Base-by-base conservation (phyloP, 441 rosid genomes). In the Aleurites moluccanus region DNA sequence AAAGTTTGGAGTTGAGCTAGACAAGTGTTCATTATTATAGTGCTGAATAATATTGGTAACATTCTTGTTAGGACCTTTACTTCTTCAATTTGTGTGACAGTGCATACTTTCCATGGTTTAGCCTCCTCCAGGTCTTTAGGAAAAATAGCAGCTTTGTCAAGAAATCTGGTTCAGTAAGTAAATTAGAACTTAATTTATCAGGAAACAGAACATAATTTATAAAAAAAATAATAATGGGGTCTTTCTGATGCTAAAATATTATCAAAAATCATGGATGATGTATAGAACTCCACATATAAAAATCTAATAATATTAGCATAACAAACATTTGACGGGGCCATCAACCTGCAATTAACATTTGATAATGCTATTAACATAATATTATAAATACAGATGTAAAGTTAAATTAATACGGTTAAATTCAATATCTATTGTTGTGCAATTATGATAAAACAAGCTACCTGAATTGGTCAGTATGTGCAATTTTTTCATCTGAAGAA, bases 1-100 rank as follows among this genome's bases (percentile, higher is more conserved):
- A 84, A 79, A 2, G 91, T 86, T 28, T 87, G 88, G 20, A 86
- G 86, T 55, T 88, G 92, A 2, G 89, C 90, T 68, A 88, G 35
- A 64, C 94, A 86, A 10, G 94, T 87, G 82, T 88, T 90, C 89
- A 87, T 84, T 27, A 88, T 73, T 75, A 88, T 78, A 2, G 92
- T 90, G 74, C 91, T 83, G 35, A 73, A 80, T 66, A 88, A 71
- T 38, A 89, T 83, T 1, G 93, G 88, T 16, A 86, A 21, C 89
- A 88, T 86, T 76, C 93, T 84, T 3, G 75, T 74, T n/a, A 88
- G 82, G 74, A 89, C 74, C 76, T 88, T 87, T 38, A 86, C 87
- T 82, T 86, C 87, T 81, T 89, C 93, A 6, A 88, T 89, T 81
- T 86, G 91, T 6, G 89, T 86, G 70, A 88, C 86, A 0, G 86